Percentiles rank a stretch among this genome's conserved stretches.
These are phyloP conservation scores for Pseudonectria buxi DNA, from an alignment of 2,329 filamentous ascomycete species.

Conservation along the genomic window DNA sequence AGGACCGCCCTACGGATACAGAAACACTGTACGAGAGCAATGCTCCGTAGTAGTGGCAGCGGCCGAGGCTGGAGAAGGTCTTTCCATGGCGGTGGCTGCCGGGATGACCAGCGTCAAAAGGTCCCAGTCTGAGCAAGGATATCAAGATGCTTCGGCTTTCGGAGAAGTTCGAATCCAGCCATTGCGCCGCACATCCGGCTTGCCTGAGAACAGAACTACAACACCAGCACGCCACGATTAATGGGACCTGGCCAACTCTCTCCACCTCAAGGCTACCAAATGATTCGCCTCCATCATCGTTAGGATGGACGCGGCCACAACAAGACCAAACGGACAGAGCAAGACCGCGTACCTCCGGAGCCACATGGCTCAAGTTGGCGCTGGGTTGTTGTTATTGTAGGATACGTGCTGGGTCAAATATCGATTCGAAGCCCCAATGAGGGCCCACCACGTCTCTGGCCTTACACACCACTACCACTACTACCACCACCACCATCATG, in stretches of 20 bases:
- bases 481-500: conserved; percentile 11
- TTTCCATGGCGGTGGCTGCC: too few relatives aligned
- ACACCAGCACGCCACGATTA: too few relatives aligned
- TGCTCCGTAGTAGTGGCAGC: too few relatives aligned
- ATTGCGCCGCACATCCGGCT: too few relatives aligned
- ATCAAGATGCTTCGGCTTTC: too few relatives aligned
- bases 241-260: too few relatives aligned
- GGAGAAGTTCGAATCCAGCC: too few relatives aligned
- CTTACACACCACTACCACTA: conserved; percentile 21
- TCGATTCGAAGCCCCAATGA: conserved; percentile 24
- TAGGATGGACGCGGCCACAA: background rate
- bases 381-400: conserved; percentile 8
- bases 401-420: conserved; percentile 14
- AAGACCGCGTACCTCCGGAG: conserved; percentile 13
- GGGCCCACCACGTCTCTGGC: conserved; percentile 29
- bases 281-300: background rate
- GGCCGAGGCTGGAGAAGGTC: too few relatives aligned
- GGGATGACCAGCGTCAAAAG: too few relatives aligned
- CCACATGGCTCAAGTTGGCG: conserved; percentile 9
- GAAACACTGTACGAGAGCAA: conserved; percentile 5
- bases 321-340: conserved; percentile 1
- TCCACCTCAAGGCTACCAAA: too few relatives aligned
- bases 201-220: too few relatives aligned
- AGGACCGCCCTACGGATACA: conserved; percentile 13
- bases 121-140: too few relatives aligned